Conservation (phyloP, 2,329 filamentous ascomycete species). For the Lecanicillium sp. region DNA sequence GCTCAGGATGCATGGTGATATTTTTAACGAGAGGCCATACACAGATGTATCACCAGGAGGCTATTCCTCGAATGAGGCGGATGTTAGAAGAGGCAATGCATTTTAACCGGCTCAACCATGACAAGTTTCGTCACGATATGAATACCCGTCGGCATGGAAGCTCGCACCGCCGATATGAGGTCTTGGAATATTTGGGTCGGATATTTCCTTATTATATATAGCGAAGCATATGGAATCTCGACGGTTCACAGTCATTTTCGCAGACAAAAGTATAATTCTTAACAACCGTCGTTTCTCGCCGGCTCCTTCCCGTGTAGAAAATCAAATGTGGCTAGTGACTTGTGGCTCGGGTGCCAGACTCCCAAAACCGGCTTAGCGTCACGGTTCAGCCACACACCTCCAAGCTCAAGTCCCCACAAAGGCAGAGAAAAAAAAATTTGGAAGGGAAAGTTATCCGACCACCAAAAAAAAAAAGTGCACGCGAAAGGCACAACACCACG, state of each 20-base stretch:
- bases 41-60: slow-evolving; percentile 13
- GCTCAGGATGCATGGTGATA: too few species aligned
- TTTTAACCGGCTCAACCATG: background rate
- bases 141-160: too few species aligned
- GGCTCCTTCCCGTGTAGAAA: too few species aligned
- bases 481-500: background rate
- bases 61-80: background rate
- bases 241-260: background rate
- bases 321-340: slow-evolving; percentile 4
- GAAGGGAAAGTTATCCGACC: slow-evolving; percentile 18
- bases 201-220: too few species aligned
- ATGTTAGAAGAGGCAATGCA: background rate
- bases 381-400: slow-evolving; percentile 15
- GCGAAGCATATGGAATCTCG: background rate
- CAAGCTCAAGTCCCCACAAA: slow-evolving; percentile 21
- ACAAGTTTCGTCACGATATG: too few species aligned
- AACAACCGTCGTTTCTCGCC: too few species aligned
- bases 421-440: slow-evolving; percentile 23
- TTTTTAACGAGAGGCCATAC: slow-evolving; percentile 8
- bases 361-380: slow-evolving; percentile 9
- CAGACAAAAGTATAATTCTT: background rate
- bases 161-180: too few species aligned
- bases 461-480: slow-evolving; percentile 14
- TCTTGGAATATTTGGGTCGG: too few species aligned
- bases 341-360: slow-evolving; percentile 8